Conservation (phyloP, 164 flowering plant species). For the Aristolochia fimbriata region DNA sequence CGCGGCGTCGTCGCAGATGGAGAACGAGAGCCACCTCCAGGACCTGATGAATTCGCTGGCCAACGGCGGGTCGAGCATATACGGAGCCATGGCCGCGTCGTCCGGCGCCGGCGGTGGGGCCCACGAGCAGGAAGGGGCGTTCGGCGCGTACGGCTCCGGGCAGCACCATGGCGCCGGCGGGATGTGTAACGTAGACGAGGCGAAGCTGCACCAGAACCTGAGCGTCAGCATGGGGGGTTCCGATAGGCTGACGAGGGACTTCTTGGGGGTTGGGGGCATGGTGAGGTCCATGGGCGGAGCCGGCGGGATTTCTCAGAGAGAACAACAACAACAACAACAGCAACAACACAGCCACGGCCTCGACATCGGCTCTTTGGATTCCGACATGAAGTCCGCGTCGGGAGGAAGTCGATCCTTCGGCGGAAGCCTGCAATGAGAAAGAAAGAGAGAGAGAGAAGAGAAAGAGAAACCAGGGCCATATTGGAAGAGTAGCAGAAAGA, state of each 20-base stretch:
- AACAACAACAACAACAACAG: conserved; percentile 8
- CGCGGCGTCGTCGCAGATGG: conserved; percentile 16
- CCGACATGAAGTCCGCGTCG: conserved; percentile 23
- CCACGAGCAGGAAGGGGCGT: conserved; percentile 16
- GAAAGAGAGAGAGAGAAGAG: too few species aligned
- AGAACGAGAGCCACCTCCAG: conserved; percentile 37
- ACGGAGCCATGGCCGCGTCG: conserved; percentile 16
- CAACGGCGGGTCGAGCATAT: conserved; percentile 24
- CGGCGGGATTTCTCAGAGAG: conserved; percentile 25
- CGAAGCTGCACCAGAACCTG: conserved; percentile 28
- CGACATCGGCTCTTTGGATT: conserved; percentile 29
- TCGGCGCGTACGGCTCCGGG: conserved; percentile 20
- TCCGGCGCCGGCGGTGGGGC: conserved; percentile 18
- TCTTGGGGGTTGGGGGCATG: conserved; percentile 72
- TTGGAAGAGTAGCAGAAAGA: too few species aligned
- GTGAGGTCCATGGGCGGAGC: conserved; percentile 29
- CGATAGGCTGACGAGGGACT: conserved; percentile 60
- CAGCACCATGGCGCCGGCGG: conserved; percentile 5
- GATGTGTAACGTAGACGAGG: conserved; percentile 20
- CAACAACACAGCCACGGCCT: conserved; percentile 11
- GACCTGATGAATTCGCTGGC: conserved; percentile 55
- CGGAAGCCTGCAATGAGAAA: conserved; percentile 31
- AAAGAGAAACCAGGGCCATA: too few species aligned
- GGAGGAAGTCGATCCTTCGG: conserved; percentile 25
- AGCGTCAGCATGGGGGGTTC: conserved; percentile 28